Percentiles rank a stretch among this genome's conserved stretches.
Evolutionary conservation across 352 stramenopile species (phyloP).

Genomic region (Pythium periplocum): DNA sequence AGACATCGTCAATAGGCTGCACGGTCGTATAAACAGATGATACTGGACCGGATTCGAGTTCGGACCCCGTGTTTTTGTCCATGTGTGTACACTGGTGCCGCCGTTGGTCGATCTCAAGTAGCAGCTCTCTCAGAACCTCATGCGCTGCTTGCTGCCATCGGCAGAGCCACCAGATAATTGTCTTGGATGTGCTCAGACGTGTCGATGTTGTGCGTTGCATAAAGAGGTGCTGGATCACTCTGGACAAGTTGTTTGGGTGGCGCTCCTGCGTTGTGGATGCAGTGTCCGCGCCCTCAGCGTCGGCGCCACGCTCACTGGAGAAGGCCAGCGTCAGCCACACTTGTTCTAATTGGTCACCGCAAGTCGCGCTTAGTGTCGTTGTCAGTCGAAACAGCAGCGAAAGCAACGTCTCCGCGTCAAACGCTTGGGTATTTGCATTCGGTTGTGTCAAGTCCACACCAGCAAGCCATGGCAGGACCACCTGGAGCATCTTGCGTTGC

Average conservation of each 20-base stretch:
- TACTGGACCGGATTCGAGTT: not conserved
- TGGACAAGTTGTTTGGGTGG: constrained; percentile 15
- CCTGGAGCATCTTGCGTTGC: constrained; percentile 49
- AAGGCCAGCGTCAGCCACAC: constrained; percentile 61
- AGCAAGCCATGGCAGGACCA: constrained; percentile 50
- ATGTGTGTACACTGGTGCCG: constrained; percentile 5
- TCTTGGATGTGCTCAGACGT: constrained; percentile 42
- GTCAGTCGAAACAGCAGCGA: constrained; percentile 54
- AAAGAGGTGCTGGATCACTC: constrained; percentile 43
- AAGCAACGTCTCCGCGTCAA: constrained; percentile 23
- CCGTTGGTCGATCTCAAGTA: constrained; percentile 15
- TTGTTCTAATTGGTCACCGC: constrained; percentile 52
- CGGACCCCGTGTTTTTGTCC: too few relatives aligned
- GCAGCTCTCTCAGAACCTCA: constrained; percentile 28
- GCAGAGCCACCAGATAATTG: constrained; percentile 59
- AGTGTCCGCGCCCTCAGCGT: not conserved
- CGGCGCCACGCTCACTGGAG: constrained; percentile 6
- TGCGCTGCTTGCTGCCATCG: constrained; percentile 48
- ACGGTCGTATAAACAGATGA: not conserved
- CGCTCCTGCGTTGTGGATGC: not conserved
- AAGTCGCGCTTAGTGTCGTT: constrained; percentile 26
- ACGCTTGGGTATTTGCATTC: constrained; percentile 1
- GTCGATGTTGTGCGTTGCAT: constrained; percentile 28
- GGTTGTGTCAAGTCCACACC: constrained; percentile 22
- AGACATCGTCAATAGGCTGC: constrained; percentile 25